These are phyloP conservation scores for Arachnomyces sp. DNA, from an alignment of 2,329 filamentous ascomycete species.

Conservation along the genomic window DNA sequence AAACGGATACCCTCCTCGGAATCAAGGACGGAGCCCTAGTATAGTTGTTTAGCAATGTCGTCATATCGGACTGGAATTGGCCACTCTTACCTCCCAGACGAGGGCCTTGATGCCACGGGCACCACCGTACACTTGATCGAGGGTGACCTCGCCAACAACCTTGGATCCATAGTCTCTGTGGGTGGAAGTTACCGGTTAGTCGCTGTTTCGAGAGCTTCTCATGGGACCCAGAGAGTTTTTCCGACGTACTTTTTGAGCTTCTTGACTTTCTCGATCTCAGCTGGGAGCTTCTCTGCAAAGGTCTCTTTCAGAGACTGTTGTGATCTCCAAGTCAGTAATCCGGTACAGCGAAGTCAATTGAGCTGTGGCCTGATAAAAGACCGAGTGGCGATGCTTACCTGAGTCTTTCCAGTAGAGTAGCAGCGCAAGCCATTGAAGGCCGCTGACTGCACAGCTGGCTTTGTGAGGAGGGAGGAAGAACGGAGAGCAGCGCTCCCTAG, in stretches of 20 bases:
- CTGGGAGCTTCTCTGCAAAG: conserved; percentile 90
- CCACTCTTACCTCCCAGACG: conserved; percentile 70
- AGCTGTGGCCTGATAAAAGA: too few relatives aligned
- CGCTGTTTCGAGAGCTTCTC: conserved; percentile 2
- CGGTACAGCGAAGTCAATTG: too few relatives aligned
- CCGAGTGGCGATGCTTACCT: conserved; percentile 48
- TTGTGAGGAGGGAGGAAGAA: conserved; percentile 59
- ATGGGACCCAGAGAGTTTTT: neutral
- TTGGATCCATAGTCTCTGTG: conserved; percentile 84
- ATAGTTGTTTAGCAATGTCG: conserved; percentile 10
- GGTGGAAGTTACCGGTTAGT: neutral
- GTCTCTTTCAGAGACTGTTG: conserved; percentile 92
- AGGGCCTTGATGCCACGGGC: conserved; percentile 97
- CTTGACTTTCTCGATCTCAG: conserved; percentile 99
- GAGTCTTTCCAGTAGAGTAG: conserved; percentile 81
- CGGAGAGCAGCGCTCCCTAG: conserved; percentile 74
- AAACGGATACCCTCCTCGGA: conserved; percentile 99
- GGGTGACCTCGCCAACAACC: conserved; percentile 93
- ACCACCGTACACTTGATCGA: conserved; percentile 99
- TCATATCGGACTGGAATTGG: neutral
- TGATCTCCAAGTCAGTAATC: conserved; percentile 20
- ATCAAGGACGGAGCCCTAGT: conserved; percentile 81
- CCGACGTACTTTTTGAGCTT: conserved; percentile 81
- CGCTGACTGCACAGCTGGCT: conserved; percentile 59
- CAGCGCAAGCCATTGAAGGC: conserved; percentile 77